phyloP scores from a whole-genome alignment of 2,329 filamentous ascomycete species.

The Trematosphaeria pertusa region DNA sequence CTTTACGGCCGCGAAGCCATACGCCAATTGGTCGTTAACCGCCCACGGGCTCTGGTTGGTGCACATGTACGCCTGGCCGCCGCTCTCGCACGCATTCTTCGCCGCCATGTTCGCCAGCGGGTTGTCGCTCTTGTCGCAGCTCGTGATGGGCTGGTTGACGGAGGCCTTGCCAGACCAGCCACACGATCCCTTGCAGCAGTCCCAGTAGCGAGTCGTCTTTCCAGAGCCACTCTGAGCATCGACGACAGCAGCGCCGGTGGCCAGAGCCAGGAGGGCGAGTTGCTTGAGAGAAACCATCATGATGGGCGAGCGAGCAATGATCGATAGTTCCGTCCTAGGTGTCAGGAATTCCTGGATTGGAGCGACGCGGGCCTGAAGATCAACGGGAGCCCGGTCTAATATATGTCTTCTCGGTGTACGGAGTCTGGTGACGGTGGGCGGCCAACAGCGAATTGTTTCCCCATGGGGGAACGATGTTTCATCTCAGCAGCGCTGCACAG shows the following conservation, averaged over 20 bases:
- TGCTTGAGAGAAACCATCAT: slow-evolving; percentile 39
- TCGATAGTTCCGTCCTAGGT: background rate
- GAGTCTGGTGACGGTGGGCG: background rate
- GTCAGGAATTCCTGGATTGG: slow-evolving; percentile 2
- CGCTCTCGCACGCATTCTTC: slow-evolving; percentile 60
- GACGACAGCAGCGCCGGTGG: slow-evolving; percentile 33
- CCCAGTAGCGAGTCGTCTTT: slow-evolving; percentile 52
- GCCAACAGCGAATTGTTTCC: background rate
- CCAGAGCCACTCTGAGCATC: slow-evolving; percentile 37
- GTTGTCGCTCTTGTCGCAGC: slow-evolving; percentile 64
- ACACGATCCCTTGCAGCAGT: slow-evolving; percentile 76
- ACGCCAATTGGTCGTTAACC: slow-evolving; percentile 63
- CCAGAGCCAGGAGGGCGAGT: slow-evolving; percentile 33
- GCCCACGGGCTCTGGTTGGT: slow-evolving; percentile 68
- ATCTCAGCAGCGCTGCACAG: slow-evolving; percentile 7
- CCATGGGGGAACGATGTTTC: background rate
- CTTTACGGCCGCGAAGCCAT: slow-evolving; percentile 70
- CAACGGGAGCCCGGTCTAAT: background rate
- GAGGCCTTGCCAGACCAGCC: slow-evolving; percentile 65
- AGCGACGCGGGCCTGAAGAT: background rate
- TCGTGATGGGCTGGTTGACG: slow-evolving; percentile 60
- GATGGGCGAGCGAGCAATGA: slow-evolving; percentile 9
- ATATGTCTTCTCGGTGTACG: background rate
- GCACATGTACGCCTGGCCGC: slow-evolving; percentile 65
- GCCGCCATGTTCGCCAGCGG: slow-evolving; percentile 60